Percentiles rank a stretch among this genome's conserved stretches.
phyloP scores from a whole-genome alignment of 768 basidiomycete genomes.

The Russula sp. region DNA sequence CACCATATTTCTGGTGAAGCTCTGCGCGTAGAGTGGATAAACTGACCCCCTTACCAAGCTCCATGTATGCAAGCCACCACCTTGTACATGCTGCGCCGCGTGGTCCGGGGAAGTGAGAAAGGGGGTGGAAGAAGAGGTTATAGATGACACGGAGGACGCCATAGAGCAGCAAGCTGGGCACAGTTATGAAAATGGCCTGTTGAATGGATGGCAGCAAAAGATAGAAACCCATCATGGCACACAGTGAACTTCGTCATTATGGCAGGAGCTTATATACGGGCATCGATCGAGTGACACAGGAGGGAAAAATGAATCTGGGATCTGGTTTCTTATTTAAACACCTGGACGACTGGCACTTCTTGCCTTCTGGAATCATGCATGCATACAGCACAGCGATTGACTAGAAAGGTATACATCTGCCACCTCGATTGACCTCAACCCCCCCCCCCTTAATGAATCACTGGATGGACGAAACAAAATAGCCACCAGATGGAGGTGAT shows the following conservation, averaged over 20 bases:
- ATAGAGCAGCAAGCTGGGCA: background rate
- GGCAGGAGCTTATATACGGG: background rate
- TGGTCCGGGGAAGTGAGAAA: constrained; percentile 13
- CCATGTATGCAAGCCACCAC: constrained; percentile 16
- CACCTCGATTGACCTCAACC: too few relatives aligned
- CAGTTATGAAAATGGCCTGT: background rate
- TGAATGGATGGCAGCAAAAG: background rate
- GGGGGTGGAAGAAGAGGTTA: constrained; percentile 13
- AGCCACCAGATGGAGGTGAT: too few relatives aligned
- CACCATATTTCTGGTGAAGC: constrained; percentile 13
- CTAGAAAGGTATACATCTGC: too few relatives aligned
- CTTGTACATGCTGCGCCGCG: constrained; percentile 15
- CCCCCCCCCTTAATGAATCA: too few relatives aligned
- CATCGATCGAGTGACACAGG: background rate
- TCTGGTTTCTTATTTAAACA: background rate
- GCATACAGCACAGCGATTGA: too few relatives aligned
- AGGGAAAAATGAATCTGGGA: background rate
- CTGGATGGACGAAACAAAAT: too few relatives aligned
- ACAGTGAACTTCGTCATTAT: too few relatives aligned
- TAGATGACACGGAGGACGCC: background rate
- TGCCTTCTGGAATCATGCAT: too few relatives aligned
- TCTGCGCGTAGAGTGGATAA: constrained; percentile 7
- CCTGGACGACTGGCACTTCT: too few relatives aligned
- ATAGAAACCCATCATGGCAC: background rate
- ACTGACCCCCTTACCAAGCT: constrained; percentile 3